Conservation (phyloP, 108 stramenopile species). For the Cylindrotheca closterium region DNA sequence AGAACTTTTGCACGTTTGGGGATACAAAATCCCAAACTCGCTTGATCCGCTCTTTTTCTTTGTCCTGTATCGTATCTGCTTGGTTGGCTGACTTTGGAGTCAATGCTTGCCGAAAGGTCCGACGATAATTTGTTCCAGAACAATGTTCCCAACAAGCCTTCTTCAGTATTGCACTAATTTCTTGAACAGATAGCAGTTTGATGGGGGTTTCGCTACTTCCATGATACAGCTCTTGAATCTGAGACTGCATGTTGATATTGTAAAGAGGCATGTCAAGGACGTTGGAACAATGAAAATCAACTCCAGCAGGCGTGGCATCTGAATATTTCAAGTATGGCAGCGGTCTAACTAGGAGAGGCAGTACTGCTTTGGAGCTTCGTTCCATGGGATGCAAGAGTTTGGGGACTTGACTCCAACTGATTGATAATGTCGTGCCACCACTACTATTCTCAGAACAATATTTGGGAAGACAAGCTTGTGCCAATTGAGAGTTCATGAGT, state of each 20-base stretch:
- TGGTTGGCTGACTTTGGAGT: conserved; percentile 13
- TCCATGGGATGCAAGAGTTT: conserved; percentile 10
- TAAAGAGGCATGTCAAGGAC: conserved; percentile 30
- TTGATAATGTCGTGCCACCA: too few species aligned
- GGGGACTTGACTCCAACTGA: conserved; percentile 24
- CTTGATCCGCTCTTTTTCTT: conserved; percentile 7
- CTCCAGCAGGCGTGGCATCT: conserved; percentile 61
- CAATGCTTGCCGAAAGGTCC: neutral
- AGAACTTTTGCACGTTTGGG: neutral
- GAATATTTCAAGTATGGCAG: conserved; percentile 33
- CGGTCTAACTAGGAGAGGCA: conserved; percentile 4
- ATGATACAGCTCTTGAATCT: neutral
- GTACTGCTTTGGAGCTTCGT: conserved; percentile 5
- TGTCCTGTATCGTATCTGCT: neutral
- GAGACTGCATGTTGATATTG: conserved; percentile 10
- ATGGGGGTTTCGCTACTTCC: neutral
- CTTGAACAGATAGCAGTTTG: neutral
- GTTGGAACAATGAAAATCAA: conserved; percentile 87
- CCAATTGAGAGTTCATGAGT: neutral
- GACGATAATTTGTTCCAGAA: conserved; percentile 71
- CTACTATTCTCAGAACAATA: too few species aligned
- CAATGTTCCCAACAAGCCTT: conserved; percentile 72
- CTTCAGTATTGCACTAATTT: conserved; percentile 51
- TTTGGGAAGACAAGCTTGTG: neutral
- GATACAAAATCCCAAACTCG: conserved; percentile 10